Evolutionary conservation across 164 flowering plant genomes (phyloP).

Genomic region (Stephania japonica): DNA sequence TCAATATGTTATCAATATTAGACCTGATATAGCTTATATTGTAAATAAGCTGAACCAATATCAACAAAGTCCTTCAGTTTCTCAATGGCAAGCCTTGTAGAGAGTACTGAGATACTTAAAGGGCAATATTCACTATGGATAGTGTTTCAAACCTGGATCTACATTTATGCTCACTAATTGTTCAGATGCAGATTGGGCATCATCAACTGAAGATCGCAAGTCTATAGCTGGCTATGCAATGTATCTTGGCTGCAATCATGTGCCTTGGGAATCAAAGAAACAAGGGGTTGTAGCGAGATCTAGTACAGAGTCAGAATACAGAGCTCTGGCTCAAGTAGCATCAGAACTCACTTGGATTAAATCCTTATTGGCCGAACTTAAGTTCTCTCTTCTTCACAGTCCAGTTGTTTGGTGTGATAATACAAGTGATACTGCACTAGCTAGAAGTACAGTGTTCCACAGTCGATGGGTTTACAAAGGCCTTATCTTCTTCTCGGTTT

Average conservation of each 20-base stretch:
- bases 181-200: constrained; percentile 1
- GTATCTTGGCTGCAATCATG: neutral
- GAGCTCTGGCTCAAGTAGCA: neutral
- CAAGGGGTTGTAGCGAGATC: neutral
- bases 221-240: neutral
- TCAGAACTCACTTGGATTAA: neutral
- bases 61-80: too few species aligned
- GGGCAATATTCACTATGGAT: too few species aligned
- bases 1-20: too few species aligned
- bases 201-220: neutral
- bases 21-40: too few species aligned
- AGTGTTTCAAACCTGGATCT: too few species aligned
- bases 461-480: neutral
- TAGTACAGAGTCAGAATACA: neutral
- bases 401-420: neutral
- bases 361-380: neutral
- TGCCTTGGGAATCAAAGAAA: constrained; percentile 5
- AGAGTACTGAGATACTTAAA: too few species aligned
- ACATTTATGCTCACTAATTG: neutral
- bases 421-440: neutral
- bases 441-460: neutral
- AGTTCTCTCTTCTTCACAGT: neutral
- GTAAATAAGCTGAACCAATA: too few species aligned
- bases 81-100: too few species aligned
- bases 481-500: neutral